Evolutionary conservation across 306 rosid species (phyloP), one percentile per base, ranked within the genome.

Genomic region (Vigna trinervia): DNA sequence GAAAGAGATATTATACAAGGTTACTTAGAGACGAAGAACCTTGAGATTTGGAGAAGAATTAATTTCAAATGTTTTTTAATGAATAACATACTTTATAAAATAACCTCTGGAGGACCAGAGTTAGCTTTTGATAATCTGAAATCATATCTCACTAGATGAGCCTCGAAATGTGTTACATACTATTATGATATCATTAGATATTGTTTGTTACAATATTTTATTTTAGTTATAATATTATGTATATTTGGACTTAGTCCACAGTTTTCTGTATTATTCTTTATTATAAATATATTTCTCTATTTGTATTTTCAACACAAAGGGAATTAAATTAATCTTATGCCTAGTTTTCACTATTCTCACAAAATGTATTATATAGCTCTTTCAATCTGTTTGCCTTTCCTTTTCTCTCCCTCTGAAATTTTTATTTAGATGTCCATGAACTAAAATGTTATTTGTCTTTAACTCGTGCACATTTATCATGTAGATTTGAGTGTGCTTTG

Each of bases 381-480:
- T 39, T 13, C 17, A 61, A 13, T 62, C 54, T 60, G 45, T 15
- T 28, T 46, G 10, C 56, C 12, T 36, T 17, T 15, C 19, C 50
- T 12, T 0, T 19, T 1, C 11, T 46, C 36, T 32, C 10, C 46
- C 12, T 19, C 8, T n/a, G 65, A 59, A 59, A 28, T n/a, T 12
- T 59, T 4, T 28, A 59, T 28, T 59, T 11, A 58, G 52, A 48
- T 48, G 47, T 52, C 15, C 41, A 43, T 71, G n/a, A 14, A 50
- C 23, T 72, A 61, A 62, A 71, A 39, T 43, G 26, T 64, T 22
- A 26, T 17, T 72, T 80, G 23, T 51, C 69, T 62, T 65, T 43
- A 32, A 50, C 6, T 57, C 38, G 15, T 30, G 50, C 50, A 28
- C 60, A 12, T 57, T n/a, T 46, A 57, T 77, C 32, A n/a, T 41